Evolutionary conservation across 352 stramenopile genomes (phyloP).

Genomic region (Pythium plurisporium): DNA sequence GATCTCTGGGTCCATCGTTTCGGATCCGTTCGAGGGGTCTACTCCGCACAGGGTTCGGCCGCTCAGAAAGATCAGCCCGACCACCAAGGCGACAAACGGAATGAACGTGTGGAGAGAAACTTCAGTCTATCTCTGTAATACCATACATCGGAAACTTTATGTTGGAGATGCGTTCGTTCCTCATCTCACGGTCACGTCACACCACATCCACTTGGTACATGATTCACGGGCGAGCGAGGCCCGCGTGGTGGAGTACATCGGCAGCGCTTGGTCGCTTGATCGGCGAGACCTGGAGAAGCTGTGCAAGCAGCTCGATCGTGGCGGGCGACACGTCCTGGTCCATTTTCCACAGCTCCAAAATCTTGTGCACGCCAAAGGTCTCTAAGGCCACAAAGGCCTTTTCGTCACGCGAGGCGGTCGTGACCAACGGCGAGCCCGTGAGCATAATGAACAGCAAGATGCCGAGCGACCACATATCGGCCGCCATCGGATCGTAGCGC

Average conservation of each 20-base stretch:
- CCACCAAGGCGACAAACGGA: no score
- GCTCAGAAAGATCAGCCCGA: no score
- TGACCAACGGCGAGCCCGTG: constrained; percentile 46
- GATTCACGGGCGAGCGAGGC: no score
- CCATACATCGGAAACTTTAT: no score
- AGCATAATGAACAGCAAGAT: constrained; percentile 68
- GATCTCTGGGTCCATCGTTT: no score
- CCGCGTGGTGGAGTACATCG: constrained; percentile 9
- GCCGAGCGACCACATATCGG: constrained; percentile 64
- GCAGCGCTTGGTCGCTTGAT: constrained; percentile 4
- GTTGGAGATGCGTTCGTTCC: no score
- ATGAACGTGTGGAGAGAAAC: no score
- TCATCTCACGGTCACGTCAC: no score
- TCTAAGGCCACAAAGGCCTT: constrained; percentile 24
- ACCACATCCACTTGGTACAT: no score
- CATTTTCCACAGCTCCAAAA: constrained; percentile 34
- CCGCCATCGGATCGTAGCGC: constrained; percentile 37
- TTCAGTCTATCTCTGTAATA: no score
- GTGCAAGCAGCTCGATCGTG: constrained; percentile 11
- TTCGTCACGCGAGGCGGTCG: constrained; percentile 26
- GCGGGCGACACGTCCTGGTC: constrained; percentile 1
- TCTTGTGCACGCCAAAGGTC: constrained; percentile 22
- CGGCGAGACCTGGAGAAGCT: constrained; percentile 16
- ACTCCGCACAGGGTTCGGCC: no score
- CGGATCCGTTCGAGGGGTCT: no score